Conservation (phyloP, 192 early-diverging fungal genomes). For the Backusella luteola region DNA sequence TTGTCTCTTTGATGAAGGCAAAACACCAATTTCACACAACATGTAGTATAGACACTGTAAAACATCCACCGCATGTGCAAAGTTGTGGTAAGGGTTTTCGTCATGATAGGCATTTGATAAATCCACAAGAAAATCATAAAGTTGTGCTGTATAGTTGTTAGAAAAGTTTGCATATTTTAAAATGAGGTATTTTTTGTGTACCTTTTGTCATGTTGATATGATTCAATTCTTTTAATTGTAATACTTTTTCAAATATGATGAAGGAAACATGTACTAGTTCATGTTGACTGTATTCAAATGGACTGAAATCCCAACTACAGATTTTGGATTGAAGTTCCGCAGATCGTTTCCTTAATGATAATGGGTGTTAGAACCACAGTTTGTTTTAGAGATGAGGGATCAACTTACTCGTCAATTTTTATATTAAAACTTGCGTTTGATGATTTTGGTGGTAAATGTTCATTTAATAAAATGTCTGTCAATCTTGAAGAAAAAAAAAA, state of each 20-base stretch:
- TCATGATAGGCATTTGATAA: constrained; percentile 55
- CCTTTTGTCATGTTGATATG: constrained; percentile 56
- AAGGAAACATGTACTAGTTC: constrained; percentile 68
- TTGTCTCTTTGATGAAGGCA: constrained; percentile 34
- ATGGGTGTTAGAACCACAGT: not conserved
- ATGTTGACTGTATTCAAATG: constrained; percentile 59
- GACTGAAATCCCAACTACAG: constrained; percentile 68
- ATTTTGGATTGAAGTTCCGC: constrained; percentile 34
- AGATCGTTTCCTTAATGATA: not conserved
- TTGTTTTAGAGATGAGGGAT: not conserved
- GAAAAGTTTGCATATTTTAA: not conserved
- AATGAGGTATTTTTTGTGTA: constrained; percentile 15
- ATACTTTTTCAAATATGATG: constrained; percentile 67
- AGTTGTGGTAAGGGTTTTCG: constrained; percentile 92
- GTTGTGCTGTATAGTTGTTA: constrained; percentile 34
- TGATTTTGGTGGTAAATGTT: not conserved
- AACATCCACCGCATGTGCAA: constrained; percentile 95
- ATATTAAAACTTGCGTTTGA: not conserved
- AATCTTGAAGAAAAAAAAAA: not conserved
- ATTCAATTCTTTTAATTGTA: constrained; percentile 52
- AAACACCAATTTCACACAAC: constrained; percentile 61
- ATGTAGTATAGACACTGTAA: constrained; percentile 85
- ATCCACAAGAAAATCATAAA: constrained; percentile 53
- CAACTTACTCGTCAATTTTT: not conserved
- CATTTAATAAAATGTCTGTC: constrained; percentile 1